phyloP scores from a whole-genome alignment of 2,329 filamentous ascomycete genomes.

The Ambrosiella beaveri region DNA sequence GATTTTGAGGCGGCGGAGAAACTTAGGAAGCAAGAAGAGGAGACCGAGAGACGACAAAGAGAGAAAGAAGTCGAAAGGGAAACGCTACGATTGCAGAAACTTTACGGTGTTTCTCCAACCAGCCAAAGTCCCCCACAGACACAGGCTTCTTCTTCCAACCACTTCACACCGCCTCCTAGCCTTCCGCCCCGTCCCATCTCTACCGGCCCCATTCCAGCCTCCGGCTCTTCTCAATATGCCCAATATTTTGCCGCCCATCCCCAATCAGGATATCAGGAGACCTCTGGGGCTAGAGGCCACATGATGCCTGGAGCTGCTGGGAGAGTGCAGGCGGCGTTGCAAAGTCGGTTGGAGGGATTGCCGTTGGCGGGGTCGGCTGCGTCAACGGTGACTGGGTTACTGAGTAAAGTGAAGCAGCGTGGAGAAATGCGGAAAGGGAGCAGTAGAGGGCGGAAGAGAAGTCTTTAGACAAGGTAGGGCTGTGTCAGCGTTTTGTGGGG shows the following conservation, averaged over 20 bases:
- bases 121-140: conserved; percentile 18
- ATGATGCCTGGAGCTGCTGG: conserved; percentile 13
- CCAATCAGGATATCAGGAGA: conserved; percentile 14
- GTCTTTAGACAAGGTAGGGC: conserved; percentile 24
- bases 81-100: conserved; percentile 57
- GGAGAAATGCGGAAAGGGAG: conserved; percentile 24
- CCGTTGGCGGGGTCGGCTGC: conserved; percentile 18
- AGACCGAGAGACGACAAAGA: not conserved
- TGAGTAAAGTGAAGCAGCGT: conserved; percentile 19
- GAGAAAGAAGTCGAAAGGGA: conserved; percentile 58
- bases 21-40: not conserved
- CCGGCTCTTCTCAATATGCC: conserved; percentile 17
- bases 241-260: conserved; percentile 15
- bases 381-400: conserved; percentile 30
- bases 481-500: not conserved
- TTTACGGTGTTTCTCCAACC: conserved; percentile 39
- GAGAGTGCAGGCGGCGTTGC: not conserved
- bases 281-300: conserved; percentile 4
- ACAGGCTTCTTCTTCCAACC: conserved; percentile 2
- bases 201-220: conserved; percentile 15
- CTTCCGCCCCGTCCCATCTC: conserved; percentile 31
- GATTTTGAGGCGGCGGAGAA: not conserved
- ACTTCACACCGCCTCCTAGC: not conserved
- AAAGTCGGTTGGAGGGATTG: conserved; percentile 2
- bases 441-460: conserved; percentile 26